Evolutionary conservation across 768 basidiomycete species (phyloP), one percentile per base, ranked within the genome.

Genomic region (Coprinellus micaceus): DNA sequence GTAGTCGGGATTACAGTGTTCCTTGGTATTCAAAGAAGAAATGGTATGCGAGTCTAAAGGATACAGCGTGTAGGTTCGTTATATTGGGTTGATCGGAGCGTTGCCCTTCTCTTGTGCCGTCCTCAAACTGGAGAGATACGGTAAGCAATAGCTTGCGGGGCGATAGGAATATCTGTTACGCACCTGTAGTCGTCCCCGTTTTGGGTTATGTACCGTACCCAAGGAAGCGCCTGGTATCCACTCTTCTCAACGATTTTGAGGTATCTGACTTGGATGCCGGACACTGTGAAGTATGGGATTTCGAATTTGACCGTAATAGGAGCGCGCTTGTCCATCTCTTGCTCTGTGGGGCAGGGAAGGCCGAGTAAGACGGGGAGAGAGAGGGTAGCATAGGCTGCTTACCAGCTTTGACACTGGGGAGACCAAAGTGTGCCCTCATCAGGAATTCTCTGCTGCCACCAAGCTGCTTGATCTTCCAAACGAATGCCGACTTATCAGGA

Each of bases 381-480:
- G 41, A 26, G 36, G 21, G 25, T 44, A n/a, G 9, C 33, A 13
- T 33, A 6, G 6, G 13, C 6, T 33, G 76, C 91, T 40, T 55
- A 93, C 95, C 94, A 64, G 81, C 90, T 67, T 87, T 86, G 15
- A 98, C 97, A 63, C 90, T 92, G 0, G 97, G 97, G 43, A 99
- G 74, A 48, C 95, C 95, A 69, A 98, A 98, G 68, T 98, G 97
- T 0, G 97, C 97, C 11, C 97, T 82, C 96, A 98, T 98, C 53
- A 98, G 80, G 74, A 95, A 98, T 68, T 99, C 97, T 37, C 93
- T 84, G 36, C 92, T 92, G 4, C 97, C 97, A 4, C 92, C 95
- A 0, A 99, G 82, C 68, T 96, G 93, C 70, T 98, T 98, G 72
- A 99, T 98, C 74, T 98, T 98, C 97, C 97, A 98, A 1, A 98